Percentiles rank a stretch among this genome's conserved stretches.
Conservation (phyloP, 2,329 filamentous ascomycete genomes). For the Aspergillus bombycis region DNA sequence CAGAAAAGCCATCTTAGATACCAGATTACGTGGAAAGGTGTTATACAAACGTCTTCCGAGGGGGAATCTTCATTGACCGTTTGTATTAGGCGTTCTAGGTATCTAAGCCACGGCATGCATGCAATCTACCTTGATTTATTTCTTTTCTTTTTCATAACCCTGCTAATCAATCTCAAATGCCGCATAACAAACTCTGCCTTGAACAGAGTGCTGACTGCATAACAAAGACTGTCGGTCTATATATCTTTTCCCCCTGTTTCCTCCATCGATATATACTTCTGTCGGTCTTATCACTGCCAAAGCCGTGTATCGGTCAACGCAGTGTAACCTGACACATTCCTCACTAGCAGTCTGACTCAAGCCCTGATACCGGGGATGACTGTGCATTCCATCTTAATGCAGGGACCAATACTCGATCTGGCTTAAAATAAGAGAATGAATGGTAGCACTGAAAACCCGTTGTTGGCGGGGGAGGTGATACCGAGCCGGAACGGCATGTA, state of each 20-base stretch:
- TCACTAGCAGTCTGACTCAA: slow-evolving; percentile 13
- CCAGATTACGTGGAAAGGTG: slow-evolving; percentile 9
- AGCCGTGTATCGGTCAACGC: no score
- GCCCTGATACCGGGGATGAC: slow-evolving; percentile 27
- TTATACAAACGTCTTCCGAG: slow-evolving; percentile 6
- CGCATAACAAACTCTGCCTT: background rate
- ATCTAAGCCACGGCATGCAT: background rate
- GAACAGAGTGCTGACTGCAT: background rate
- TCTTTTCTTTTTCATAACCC: background rate
- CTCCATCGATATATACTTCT: background rate
- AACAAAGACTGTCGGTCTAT: background rate
- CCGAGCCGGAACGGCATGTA: slow-evolving; percentile 22
- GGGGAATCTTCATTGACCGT: background rate
- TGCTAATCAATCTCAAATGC: background rate
- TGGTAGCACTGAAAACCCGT: background rate
- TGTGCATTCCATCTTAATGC: slow-evolving; percentile 26
- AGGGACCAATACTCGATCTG: slow-evolving; percentile 32
- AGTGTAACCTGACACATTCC: slow-evolving; percentile 13
- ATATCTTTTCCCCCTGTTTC: background rate
- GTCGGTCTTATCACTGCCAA: background rate
- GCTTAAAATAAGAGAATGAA: slow-evolving; percentile 2
- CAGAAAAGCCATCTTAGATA: background rate
- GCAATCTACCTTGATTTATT: background rate
- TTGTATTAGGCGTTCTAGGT: background rate
- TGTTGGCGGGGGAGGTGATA: slow-evolving; percentile 16